These are phyloP conservation scores for Capsicum rhomboideum DNA, from an alignment of 257 asterid genomes.

Conservation along the genomic window DNA sequence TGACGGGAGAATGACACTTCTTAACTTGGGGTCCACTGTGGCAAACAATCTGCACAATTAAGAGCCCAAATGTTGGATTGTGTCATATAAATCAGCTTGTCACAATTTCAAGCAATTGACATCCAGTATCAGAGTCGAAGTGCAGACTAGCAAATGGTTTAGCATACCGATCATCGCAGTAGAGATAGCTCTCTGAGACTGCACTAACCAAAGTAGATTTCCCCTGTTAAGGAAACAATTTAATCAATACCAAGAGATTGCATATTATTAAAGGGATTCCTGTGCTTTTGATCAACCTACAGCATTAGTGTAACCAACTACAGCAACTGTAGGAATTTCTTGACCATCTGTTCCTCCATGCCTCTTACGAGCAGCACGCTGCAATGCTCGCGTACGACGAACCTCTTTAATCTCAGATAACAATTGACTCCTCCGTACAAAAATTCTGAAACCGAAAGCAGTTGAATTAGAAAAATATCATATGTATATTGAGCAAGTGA, in stretches of 20 bases:
- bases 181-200: conserved; percentile 67
- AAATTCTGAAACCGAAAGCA: conserved; percentile 47
- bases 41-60: conserved; percentile 78
- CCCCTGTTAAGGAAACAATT: conserved; percentile 47
- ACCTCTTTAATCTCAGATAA: conserved; percentile 82
- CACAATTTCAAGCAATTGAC: not conserved
- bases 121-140: not conserved
- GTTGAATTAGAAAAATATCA: not conserved
- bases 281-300: conserved; percentile 36
- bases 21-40: conserved; percentile 88
- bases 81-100: not conserved
- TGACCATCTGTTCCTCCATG: conserved; percentile 55
- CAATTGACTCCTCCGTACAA: conserved; percentile 67
- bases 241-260: conserved; percentile 1
- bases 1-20: conserved; percentile 82
- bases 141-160: not conserved
- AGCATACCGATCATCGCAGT: conserved; percentile 81
- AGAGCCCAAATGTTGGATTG: conserved; percentile 8
- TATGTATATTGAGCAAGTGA: not conserved
- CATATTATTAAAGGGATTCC: conserved; percentile 7
- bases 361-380: conserved; percentile 81
- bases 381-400: conserved; percentile 84
- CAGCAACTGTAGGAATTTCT: conserved; percentile 77
- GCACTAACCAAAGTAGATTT: conserved; percentile 85
- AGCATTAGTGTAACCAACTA: conserved; percentile 98